Evolutionary conservation across 2,329 filamentous ascomycete genomes (phyloP).

Genomic region (Shiraia sp.): DNA sequence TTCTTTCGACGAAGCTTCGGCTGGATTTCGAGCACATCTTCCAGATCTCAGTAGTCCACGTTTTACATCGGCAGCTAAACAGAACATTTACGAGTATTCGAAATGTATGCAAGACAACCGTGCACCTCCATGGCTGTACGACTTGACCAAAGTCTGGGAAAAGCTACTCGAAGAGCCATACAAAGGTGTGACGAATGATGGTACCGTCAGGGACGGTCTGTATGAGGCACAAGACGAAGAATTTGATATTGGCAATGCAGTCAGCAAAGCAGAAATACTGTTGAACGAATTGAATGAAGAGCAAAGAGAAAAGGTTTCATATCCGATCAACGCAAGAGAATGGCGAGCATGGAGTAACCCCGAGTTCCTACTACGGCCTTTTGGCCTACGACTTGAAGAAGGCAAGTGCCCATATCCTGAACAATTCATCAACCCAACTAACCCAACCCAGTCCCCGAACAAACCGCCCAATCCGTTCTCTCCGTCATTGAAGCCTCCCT

Average conservation of each 20-base stretch:
- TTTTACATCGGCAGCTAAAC: slow-evolving; percentile 65
- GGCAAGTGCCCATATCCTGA: slow-evolving; percentile 18
- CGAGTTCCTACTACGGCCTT: slow-evolving; percentile 70
- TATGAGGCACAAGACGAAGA: slow-evolving; percentile 67
- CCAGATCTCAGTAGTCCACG: slow-evolving; percentile 65
- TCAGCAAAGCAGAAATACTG: slow-evolving; percentile 54
- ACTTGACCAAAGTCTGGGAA: slow-evolving; percentile 44
- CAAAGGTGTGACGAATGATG: slow-evolving; percentile 71
- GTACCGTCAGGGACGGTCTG: slow-evolving; percentile 58
- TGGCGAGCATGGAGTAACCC: slow-evolving; percentile 76
- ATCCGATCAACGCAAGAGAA: slow-evolving; percentile 70
- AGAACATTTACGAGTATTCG: slow-evolving; percentile 66
- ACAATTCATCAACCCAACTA: slow-evolving; percentile 1
- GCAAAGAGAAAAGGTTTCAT: slow-evolving; percentile 55
- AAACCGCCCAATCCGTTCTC: slow-evolving; percentile 52
- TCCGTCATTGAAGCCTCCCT: slow-evolving; percentile 61
- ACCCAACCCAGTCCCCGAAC: slow-evolving; percentile 27
- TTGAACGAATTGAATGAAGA: slow-evolving; percentile 52
- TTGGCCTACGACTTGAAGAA: slow-evolving; percentile 73
- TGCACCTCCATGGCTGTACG: slow-evolving; percentile 65
- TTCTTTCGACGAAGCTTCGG: slow-evolving; percentile 31
- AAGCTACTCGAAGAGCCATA: slow-evolving; percentile 63
- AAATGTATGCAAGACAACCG: slow-evolving; percentile 62
- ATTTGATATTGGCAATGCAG: slow-evolving; percentile 62
- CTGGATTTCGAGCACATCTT: slow-evolving; percentile 61